Base-by-base conservation (phyloP, 345 rosid species). In the Eucalyptus paniculata region DNA sequence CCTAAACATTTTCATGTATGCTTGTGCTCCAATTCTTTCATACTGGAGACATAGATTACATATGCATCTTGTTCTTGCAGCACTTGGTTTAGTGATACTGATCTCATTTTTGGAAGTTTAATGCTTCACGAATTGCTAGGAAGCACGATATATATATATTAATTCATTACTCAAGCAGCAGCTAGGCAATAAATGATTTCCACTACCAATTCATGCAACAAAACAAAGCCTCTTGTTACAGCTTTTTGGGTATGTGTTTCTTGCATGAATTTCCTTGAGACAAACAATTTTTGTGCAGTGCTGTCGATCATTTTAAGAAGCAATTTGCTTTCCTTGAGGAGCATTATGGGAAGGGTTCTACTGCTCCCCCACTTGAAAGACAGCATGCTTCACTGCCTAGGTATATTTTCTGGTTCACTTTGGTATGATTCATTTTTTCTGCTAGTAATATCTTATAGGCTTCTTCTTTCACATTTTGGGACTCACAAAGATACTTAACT, bases 361-460 rank as follows among this genome's bases (percentile, higher is more conserved):
- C 96, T 90, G 98, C 90, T 91, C 89, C 94, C 89, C 97, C 99
- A 80, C 99, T 94, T 0, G 99, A 97, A 93, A 96, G 99, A 92
- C 99, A 97, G 90, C 99, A 97, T 90, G 97, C 99, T 90, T 98
- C 99, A 32, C 93, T 98, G 91, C 99, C 99, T 69, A 96, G 99
- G 99, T 97, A 94, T 23, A 77, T 40, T 77, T 77, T 77, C 85
- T 77, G 24, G 85, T 87, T 87, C 24, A 51, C 88, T 51, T 51
- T 23, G 67, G 47, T 77, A 40, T 40, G 44, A 77, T 77, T 77
- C 30, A 77, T 40, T 77, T 40, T 77, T 26, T 77, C 11, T 40
- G 47, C 28, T 77, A 12, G 24, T 77, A 77, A 12, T 21, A 77
- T 77, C 47, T 40, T 37, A 77, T 77, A 40, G 85, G 85, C 47